Percentiles rank a stretch among this genome's conserved stretches.
These are phyloP conservation scores for Aureococcus anophagefferens DNA, from an alignment of 108 stramenopile species.

Conservation along the genomic window DNA sequence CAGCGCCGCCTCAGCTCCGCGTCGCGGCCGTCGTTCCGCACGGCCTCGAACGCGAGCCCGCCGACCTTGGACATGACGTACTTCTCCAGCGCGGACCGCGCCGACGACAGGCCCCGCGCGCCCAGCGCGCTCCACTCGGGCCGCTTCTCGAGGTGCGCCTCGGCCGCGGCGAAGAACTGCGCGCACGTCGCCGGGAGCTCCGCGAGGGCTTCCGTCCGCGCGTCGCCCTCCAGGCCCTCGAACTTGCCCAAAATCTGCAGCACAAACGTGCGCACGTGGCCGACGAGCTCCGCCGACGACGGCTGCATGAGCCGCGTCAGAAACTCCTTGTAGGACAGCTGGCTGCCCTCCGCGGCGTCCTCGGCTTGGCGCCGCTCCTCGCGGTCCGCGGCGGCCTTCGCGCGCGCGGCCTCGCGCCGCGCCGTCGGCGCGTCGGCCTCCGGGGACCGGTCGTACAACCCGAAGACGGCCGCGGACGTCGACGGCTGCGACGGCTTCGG, in stretches of 20 bases:
- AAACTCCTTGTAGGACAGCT: neutral
- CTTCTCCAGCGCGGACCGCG: conserved; percentile 15
- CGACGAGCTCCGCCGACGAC: neutral
- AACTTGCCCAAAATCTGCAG: neutral
- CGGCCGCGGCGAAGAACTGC: neutral
- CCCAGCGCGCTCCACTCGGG: conserved; percentile 5
- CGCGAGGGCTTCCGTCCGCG: neutral
- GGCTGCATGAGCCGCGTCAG: conserved; percentile 6
- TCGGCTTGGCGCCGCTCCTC: too few relatives aligned
- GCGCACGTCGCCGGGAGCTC: conserved; percentile 1
- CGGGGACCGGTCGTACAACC: too few relatives aligned
- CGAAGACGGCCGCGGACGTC: too few relatives aligned
- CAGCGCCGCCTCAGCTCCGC: conserved; percentile 4
- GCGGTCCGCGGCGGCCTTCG: too few relatives aligned
- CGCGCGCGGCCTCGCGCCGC: too few relatives aligned
- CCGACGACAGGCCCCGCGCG: neutral
- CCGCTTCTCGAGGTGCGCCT: conserved; percentile 2
- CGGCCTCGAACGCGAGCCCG: conserved; percentile 4
- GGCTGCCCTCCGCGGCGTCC: too few relatives aligned
- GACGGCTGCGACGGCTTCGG: too few relatives aligned
- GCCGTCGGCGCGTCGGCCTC: too few relatives aligned
- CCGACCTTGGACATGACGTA: conserved; percentile 22
- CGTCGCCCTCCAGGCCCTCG: neutral
- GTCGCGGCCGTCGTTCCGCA: neutral
- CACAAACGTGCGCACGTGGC: conserved; percentile 2